Percentiles rank a stretch among this genome's conserved stretches.
phyloP scores from a whole-genome alignment of 1,284 basidiomycete species.

The Testicularia cyperi region DNA sequence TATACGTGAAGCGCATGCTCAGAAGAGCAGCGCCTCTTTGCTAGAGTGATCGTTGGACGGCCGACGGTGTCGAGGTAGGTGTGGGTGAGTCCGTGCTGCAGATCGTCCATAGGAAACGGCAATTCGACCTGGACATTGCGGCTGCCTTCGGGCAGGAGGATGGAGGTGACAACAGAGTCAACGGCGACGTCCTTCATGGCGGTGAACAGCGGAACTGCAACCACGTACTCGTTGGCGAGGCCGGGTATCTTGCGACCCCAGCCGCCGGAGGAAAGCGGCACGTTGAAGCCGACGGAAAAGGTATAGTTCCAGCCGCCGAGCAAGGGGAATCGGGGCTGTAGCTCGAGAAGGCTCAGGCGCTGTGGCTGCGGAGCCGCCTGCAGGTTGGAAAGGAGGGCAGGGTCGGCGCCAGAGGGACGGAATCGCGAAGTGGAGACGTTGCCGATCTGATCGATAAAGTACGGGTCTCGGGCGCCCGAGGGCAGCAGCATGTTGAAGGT shows the following conservation, averaged over 20 bases:
- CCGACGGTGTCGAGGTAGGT: constrained; percentile 94
- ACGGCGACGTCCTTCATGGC: constrained; percentile 77
- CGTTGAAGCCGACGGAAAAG: constrained; percentile 91
- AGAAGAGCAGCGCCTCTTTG: constrained; percentile 64
- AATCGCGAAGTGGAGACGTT: constrained; percentile 95
- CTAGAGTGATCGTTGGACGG: constrained; percentile 74
- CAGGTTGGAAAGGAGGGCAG: constrained; percentile 4
- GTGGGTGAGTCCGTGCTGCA: constrained; percentile 69
- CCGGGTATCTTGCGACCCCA: constrained; percentile 64
- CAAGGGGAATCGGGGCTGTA: constrained; percentile 86
- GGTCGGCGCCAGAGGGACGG: constrained; percentile 64
- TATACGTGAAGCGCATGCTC: constrained; percentile 25
- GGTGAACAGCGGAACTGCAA: constrained; percentile 84
- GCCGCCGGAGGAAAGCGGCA: constrained; percentile 58
- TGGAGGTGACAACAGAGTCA: constrained; percentile 74
- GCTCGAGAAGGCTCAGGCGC: constrained; percentile 67
- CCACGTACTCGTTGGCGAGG: constrained; percentile 64
- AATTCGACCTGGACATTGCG: constrained; percentile 71
- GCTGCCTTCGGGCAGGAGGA: constrained; percentile 91
- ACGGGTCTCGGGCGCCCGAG: constrained; percentile 16
- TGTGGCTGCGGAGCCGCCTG: constrained; percentile 18
- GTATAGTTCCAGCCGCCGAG: constrained; percentile 97
- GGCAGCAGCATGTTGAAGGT: constrained; percentile 68
- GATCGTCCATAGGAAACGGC: constrained; percentile 75
- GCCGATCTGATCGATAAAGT: constrained; percentile 67